Conservation (phyloP, 148 eudicot species). For the Tetragonia tetragonoides region DNA sequence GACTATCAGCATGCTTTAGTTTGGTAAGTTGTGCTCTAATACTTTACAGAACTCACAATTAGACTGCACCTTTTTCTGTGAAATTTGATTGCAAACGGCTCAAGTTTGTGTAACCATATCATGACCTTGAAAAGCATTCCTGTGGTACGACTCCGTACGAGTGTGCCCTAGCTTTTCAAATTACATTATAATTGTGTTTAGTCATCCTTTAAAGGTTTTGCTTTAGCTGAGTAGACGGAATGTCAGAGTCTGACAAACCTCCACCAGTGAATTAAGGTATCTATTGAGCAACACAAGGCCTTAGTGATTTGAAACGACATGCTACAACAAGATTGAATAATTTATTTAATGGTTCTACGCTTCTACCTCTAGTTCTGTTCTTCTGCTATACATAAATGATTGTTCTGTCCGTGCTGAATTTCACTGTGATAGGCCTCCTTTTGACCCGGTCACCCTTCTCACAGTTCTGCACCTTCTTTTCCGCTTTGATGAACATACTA, state of each 20-base stretch:
- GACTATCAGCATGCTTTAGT: background rate
- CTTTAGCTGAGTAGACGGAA: background rate
- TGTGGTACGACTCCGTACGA: no score
- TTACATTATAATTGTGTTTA: background rate
- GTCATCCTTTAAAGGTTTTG: background rate
- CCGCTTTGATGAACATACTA: background rate
- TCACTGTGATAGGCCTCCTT: background rate
- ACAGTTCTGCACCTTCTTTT: no score
- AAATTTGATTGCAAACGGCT: background rate
- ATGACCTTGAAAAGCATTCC: no score
- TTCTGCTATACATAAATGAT: no score
- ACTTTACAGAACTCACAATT: background rate
- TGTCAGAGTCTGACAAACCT: background rate
- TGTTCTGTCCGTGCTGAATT: no score
- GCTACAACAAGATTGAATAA: no score
- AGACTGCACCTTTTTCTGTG: background rate
- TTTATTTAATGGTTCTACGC: no score
- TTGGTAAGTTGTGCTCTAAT: background rate
- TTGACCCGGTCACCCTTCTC: background rate
- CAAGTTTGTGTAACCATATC: background rate
- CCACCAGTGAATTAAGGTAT: background rate
- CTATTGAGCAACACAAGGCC: no score
- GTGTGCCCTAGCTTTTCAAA: no score
- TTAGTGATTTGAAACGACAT: no score
- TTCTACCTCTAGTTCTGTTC: no score